phyloP scores from a whole-genome alignment of 2,329 filamentous ascomycete species.

The Gnomoniopsis sp. region DNA sequence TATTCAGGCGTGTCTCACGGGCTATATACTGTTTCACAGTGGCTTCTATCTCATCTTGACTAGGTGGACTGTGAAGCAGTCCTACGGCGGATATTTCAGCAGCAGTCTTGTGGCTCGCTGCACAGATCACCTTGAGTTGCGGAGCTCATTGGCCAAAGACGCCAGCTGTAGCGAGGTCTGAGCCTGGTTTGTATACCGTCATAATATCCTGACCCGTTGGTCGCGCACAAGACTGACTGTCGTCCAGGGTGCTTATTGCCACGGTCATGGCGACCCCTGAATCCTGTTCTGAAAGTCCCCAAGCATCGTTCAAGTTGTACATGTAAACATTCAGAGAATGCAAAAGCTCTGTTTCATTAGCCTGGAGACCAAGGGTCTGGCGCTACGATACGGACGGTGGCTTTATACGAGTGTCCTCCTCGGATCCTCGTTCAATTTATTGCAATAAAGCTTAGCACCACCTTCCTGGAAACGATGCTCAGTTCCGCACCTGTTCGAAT shows the following conservation, averaged over 20 bases:
- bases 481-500: not conserved
- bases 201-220: not conserved
- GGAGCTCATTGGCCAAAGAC: not conserved
- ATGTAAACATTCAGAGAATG: not conserved
- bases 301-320: not conserved
- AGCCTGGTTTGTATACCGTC: not conserved
- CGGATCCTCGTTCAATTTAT: slow-evolving; percentile 35
- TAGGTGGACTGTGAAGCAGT: not conserved
- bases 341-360: not conserved
- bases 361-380: not conserved
- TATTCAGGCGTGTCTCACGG: not conserved
- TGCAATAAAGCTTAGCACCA: slow-evolving; percentile 35
- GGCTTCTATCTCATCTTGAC: no score
- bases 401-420: not conserved
- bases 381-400: not conserved
- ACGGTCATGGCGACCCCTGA: not conserved
- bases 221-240: not conserved
- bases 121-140: not conserved
- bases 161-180: not conserved
- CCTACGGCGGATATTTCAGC: not conserved
- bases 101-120: slow-evolving; percentile 1
- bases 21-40: no score
- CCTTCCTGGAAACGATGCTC: not conserved
- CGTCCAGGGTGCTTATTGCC: not conserved
- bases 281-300: not conserved